Evolutionary conservation across 129 eudicot genomes (phyloP).

Genomic region (Flaveria brownii): DNA sequence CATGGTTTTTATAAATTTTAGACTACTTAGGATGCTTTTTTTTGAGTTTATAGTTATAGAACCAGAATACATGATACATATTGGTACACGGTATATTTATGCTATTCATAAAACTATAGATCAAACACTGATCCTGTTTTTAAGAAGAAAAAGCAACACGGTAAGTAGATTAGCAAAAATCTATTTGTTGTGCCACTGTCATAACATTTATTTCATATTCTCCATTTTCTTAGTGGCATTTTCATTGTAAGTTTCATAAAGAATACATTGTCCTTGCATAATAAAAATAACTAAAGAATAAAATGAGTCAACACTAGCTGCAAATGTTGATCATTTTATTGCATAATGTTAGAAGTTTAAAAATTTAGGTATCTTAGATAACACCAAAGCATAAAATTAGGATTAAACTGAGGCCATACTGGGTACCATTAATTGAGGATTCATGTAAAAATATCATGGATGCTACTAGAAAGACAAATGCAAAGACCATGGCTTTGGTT

Average conservation of each 20-base stretch:
- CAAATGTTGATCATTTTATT: not conserved
- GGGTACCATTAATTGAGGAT: constrained; percentile 85
- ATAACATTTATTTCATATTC: not conserved
- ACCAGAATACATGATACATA: too few species aligned
- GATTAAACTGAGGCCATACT: constrained; percentile 78
- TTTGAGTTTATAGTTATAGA: too few species aligned
- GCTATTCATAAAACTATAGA: too few species aligned
- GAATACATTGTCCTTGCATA: not conserved
- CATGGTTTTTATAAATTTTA: too few species aligned
- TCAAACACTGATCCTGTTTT: too few species aligned
- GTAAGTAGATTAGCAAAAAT: not conserved
- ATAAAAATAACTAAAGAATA: not conserved
- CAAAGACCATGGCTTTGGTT: constrained; percentile 81
- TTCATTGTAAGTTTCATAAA: not conserved
- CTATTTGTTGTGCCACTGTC: not conserved
- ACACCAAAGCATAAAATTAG: constrained; percentile 83
- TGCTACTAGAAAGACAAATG: constrained; percentile 81
- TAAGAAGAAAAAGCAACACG: too few species aligned
- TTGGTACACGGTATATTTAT: too few species aligned
- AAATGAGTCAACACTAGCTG: not conserved
- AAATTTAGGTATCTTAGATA: constrained; percentile 39
- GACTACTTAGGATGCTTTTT: too few species aligned
- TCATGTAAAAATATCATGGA: constrained; percentile 94
- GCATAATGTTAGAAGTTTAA: not conserved
- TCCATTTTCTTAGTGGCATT: not conserved